Conservation (phyloP, 31 red algal species). For the Asparagopsis taxiformis region DNA sequence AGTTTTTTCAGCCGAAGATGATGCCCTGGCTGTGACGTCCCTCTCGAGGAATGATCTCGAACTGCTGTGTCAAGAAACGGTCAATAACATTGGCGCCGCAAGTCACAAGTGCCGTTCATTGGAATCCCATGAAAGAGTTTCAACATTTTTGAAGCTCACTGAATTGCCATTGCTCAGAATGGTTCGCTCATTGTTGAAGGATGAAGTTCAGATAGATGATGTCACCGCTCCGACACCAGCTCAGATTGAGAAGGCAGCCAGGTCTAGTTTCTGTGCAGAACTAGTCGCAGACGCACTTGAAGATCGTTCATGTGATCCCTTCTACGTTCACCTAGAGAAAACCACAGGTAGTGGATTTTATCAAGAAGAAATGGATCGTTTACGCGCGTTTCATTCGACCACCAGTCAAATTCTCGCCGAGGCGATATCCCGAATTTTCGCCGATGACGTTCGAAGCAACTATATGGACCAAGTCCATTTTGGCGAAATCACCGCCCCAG, state of each 20-base stretch:
- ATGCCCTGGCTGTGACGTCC: not conserved
- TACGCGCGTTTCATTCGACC: slow-evolving; percentile 39
- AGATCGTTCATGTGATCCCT: slow-evolving; percentile 36
- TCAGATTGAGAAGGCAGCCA: slow-evolving; percentile 16
- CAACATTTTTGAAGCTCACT: slow-evolving; percentile 47
- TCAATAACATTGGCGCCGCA: slow-evolving; percentile 46
- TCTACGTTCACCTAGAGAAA: slow-evolving; percentile 48
- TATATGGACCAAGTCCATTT: slow-evolving; percentile 46
- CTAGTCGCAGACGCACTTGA: slow-evolving; percentile 51
- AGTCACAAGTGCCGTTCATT: slow-evolving; percentile 47
- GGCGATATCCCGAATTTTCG: slow-evolving; percentile 33
- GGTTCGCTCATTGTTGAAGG: slow-evolving; percentile 31
- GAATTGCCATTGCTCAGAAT: slow-evolving; percentile 45
- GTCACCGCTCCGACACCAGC: slow-evolving; percentile 18
- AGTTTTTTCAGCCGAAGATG: not conserved
- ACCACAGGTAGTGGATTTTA: slow-evolving; percentile 34
- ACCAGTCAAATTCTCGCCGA: slow-evolving; percentile 25
- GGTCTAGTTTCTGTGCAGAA: slow-evolving; percentile 46
- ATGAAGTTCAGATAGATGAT: slow-evolving; percentile 31
- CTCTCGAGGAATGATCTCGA: slow-evolving; percentile 21
- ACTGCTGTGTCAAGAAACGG: slow-evolving; percentile 35
- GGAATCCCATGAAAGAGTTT: slow-evolving; percentile 37
- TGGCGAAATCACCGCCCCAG: slow-evolving; percentile 51
- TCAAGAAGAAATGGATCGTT: slow-evolving; percentile 49
- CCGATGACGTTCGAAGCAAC: slow-evolving; percentile 26